Evolutionary conservation across 225 moss, liverwort and hornwort genomes (phyloP).

Genomic region (Pleurozium schreberi): DNA sequence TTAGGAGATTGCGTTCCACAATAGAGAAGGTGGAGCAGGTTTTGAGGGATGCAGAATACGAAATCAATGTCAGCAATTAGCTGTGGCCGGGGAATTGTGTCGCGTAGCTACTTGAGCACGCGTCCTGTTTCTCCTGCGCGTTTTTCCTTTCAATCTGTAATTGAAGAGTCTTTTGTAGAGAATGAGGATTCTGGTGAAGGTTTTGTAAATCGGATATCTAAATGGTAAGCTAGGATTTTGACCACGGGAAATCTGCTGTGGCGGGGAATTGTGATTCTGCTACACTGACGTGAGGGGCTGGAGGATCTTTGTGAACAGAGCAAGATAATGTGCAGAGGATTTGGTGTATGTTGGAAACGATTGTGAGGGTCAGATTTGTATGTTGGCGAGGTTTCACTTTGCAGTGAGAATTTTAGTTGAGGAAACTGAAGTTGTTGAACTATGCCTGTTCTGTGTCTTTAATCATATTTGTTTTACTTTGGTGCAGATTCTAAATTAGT

Average conservation of each 20-base stretch:
- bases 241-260: not conserved
- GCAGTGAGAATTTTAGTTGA: not conserved
- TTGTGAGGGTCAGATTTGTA: not conserved
- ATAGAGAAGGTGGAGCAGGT: not conserved
- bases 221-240: not conserved
- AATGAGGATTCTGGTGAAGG: not conserved
- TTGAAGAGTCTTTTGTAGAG: no score
- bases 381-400: not conserved
- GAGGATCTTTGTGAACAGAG: not conserved
- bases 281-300: not conserved
- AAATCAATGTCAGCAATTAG: conserved; percentile 29
- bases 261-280: not conserved
- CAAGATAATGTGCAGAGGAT: not conserved
- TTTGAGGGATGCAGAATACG: conserved; percentile 30
- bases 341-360: not conserved
- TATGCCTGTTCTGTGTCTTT: not conserved
- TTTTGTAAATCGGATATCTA: not conserved
- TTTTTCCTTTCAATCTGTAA: not conserved
- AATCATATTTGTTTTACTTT: not conserved
- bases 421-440: not conserved
- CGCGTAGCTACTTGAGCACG: conserved; percentile 18
- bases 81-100: conserved; percentile 27
- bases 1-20: not conserved
- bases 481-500: not conserved
- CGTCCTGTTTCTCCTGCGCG: not conserved